phyloP scores from a whole-genome alignment of 2,329 filamentous ascomycete species.

The Triangularia verruculosa region DNA sequence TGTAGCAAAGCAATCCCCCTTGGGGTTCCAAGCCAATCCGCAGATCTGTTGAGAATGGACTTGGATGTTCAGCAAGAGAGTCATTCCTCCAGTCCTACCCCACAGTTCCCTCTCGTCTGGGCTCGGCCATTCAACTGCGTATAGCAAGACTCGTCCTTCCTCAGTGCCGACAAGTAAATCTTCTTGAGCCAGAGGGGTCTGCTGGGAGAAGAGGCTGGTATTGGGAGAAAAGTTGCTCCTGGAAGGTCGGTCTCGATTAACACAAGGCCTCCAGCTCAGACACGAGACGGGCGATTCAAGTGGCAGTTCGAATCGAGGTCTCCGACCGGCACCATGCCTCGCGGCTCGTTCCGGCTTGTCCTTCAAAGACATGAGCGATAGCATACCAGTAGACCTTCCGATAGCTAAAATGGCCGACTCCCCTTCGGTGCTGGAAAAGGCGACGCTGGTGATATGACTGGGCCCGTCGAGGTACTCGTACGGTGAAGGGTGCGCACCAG shows the following conservation, averaged over 20 bases:
- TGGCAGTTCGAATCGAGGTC: background rate
- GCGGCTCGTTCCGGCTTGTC: slow-evolving; percentile 41
- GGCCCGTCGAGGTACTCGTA: slow-evolving; percentile 39
- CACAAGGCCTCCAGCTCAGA: slow-evolving; percentile 73
- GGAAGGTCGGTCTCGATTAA: slow-evolving; percentile 49
- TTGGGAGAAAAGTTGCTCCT: slow-evolving; percentile 14
- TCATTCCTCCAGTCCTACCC: slow-evolving; percentile 76
- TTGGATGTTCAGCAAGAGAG: slow-evolving; percentile 70
- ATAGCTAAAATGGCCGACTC: slow-evolving; percentile 78
- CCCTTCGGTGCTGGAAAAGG: slow-evolving; percentile 80
- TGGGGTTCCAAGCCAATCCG: slow-evolving; percentile 58
- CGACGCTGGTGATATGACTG: slow-evolving; percentile 74
- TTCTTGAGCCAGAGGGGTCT: slow-evolving; percentile 63
- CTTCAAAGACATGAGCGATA: slow-evolving; percentile 75
- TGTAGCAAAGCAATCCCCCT: slow-evolving; percentile 75
- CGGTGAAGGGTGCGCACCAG: slow-evolving; percentile 25
- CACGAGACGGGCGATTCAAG: slow-evolving; percentile 69
- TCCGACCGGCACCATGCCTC: background rate
- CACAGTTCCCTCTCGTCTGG: slow-evolving; percentile 56
- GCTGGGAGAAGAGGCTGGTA: background rate
- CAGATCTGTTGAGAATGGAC: slow-evolving; percentile 89
- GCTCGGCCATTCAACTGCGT: slow-evolving; percentile 80
- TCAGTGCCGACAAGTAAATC: slow-evolving; percentile 87
- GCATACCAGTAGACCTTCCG: slow-evolving; percentile 71
- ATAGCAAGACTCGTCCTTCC: slow-evolving; percentile 78